Evolutionary conservation across 257 asterid species (phyloP).

Genomic region (Salvia miltiorrhiza): DNA sequence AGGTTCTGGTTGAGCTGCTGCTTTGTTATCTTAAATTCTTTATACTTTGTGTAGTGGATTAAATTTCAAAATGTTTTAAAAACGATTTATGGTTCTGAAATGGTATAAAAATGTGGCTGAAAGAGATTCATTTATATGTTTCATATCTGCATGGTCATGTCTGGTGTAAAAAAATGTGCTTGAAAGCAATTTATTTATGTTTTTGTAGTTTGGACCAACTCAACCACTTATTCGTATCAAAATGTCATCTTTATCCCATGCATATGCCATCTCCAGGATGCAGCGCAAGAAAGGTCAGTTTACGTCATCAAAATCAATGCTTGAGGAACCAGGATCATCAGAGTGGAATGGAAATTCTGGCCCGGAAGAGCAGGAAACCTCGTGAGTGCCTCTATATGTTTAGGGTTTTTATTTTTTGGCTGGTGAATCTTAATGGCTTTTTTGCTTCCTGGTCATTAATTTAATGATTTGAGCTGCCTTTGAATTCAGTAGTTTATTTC

Average conservation of each 20-base stretch:
- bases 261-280: constrained; percentile 62
- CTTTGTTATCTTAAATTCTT: neutral
- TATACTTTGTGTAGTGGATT: neutral
- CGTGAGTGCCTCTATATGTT: constrained; percentile 44
- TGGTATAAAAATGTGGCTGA: neutral
- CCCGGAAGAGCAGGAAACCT: constrained; percentile 87
- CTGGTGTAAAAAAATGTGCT: neutral
- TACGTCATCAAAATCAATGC: constrained; percentile 71
- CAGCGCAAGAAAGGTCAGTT: constrained; percentile 99
- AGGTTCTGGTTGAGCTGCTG: neutral
- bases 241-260: constrained; percentile 1
- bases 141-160: neutral
- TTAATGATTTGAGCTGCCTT: constrained; percentile 9
- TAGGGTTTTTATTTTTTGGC: neutral
- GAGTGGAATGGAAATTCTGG: constrained; percentile 63
- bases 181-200: neutral
- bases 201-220: neutral
- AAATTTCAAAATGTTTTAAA: neutral
- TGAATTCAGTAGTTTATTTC: neutral
- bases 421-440: neutral
- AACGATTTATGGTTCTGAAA: neutral
- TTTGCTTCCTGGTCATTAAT: constrained; percentile 3
- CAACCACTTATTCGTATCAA: neutral
- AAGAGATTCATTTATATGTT: neutral
- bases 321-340: constrained; percentile 82